Evolutionary conservation across 352 stramenopile genomes (phyloP).

Genomic region (Lagenidium giganteum): DNA sequence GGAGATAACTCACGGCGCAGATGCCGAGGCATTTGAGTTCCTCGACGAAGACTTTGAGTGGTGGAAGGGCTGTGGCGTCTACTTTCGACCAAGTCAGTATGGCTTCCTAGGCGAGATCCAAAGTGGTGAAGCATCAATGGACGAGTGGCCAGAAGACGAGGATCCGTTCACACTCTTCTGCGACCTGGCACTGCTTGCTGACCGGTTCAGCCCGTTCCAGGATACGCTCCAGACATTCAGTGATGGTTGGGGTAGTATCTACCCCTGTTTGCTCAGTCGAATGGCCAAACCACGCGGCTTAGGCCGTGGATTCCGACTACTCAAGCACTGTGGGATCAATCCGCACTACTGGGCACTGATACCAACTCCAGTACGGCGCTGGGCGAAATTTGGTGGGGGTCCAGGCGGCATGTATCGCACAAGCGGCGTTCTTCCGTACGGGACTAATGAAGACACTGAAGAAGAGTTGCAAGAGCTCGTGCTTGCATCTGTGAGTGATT

Average conservation of each 20-base stretch:
- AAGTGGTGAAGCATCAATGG: not conserved
- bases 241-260: not conserved
- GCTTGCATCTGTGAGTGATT: not conserved
- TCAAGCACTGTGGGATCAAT: not conserved
- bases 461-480: too few species aligned
- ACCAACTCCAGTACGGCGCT: too few species aligned
- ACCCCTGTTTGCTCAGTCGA: not conserved
- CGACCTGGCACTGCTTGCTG: not conserved
- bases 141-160: not conserved
- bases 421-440: too few species aligned
- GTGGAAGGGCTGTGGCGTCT: not conserved
- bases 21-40: not conserved
- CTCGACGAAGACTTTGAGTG: not conserved
- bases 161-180: not conserved
- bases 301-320: not conserved
- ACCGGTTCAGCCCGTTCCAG: too few species aligned
- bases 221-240: not conserved
- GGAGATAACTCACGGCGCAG: too few species aligned
- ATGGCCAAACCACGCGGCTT: not conserved
- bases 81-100: not conserved
- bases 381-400: too few species aligned
- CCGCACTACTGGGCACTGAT: conserved; percentile 3
- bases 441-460: too few species aligned
- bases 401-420: not conserved
- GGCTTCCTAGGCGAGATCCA: not conserved